Evolutionary conservation across 169 alveolate genomes (phyloP), one percentile per base, ranked within the genome.

Genomic region (Cystoisospora suis): DNA sequence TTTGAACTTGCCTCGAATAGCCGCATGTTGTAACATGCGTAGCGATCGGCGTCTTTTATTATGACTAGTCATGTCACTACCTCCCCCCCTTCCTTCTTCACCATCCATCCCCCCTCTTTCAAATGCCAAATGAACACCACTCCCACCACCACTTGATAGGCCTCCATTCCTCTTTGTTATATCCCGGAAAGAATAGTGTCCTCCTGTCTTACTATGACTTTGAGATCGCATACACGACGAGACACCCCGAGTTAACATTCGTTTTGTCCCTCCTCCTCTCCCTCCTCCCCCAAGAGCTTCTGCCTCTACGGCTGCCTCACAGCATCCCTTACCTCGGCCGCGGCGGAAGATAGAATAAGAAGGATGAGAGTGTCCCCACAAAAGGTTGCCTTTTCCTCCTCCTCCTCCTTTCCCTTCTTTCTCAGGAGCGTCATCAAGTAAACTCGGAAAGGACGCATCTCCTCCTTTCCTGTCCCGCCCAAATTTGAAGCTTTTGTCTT

Each of bases 301-400:
- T 0, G 77, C 77, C 34, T 36, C 77, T 15, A 3, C 75, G 42
- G 77, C 77, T 12, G 77, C 77, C 77, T 65, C 77, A 44, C 77
- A 65, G 77, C 77, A 65, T 36, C 77, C 77, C 42, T 65, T 65
- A 12, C 77, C 77, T 65, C 77, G 36, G 44, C 77, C 77, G 38
- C 77, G 77, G 42, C 77, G 77, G 44, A 65, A 65, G 34, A 65
- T 65, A 1, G 77, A 65, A 44, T 32, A 65, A 3, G 77, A 44
- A 65, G n/a, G 77, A 44, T 65, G 77, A 44, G n/a, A 1, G n/a
- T 65, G 77, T 7, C 77, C 77, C 77, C 77, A 15, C 34, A 29
- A n/a, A n/a, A n/a, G n/a, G n/a, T 6, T 23, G 77, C 44, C 77
- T 65, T 65, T 44, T 36, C 77, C n/a, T n/a, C n/a, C n/a, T n/a